phyloP scores from a whole-genome alignment of 495 filamentous ascomycete genomes.

The Durotheca rogersii region DNA sequence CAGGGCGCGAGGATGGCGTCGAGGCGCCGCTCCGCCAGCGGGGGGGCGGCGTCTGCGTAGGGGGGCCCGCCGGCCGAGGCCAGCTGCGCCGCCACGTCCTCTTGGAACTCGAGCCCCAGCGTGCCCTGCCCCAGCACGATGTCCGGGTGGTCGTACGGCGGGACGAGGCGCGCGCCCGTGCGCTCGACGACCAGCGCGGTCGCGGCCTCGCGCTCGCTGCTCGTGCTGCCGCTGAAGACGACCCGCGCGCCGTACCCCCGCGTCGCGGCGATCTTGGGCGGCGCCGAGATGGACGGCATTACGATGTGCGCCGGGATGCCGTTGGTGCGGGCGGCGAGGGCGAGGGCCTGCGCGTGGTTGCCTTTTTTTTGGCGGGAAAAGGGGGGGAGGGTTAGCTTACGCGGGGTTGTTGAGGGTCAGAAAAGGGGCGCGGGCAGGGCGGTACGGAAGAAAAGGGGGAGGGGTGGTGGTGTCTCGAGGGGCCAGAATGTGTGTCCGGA shows the following conservation, averaged over 20 bases:
- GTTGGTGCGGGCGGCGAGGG: constrained; percentile 72
- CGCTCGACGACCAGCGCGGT: constrained; percentile 62
- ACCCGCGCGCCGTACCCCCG: constrained; percentile 72
- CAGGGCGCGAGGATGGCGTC: constrained; percentile 84
- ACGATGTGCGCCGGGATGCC: constrained; percentile 72
- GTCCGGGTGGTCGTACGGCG: constrained; percentile 88
- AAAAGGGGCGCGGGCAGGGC: too few relatives aligned
- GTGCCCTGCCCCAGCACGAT: constrained; percentile 94
- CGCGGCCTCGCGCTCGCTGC: constrained; percentile 76
- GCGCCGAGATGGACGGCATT: constrained; percentile 82
- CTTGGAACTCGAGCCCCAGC: constrained; percentile 75
- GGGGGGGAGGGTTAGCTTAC: constrained; percentile 5
- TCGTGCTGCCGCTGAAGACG: constrained; percentile 79
- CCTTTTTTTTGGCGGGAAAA: too few relatives aligned
- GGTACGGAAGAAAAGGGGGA: too few relatives aligned
- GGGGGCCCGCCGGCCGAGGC: constrained; percentile 4
- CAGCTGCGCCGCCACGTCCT: constrained; percentile 56
- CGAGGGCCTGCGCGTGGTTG: constrained; percentile 94
- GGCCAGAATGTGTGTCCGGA: too few relatives aligned
- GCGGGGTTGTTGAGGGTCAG: neutral
- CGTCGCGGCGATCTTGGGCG: constrained; percentile 84
- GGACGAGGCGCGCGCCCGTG: constrained; percentile 75
- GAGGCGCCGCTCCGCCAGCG: constrained; percentile 40
- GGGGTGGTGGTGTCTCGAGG: too few relatives aligned
- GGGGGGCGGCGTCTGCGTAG: constrained; percentile 6